A percentile compares a stretch with the other conserved stretches of the same genome.
phyloP scores from a whole-genome alignment of 1,139 yeast genomes.

The Lipomyces yarrowii region DNA sequence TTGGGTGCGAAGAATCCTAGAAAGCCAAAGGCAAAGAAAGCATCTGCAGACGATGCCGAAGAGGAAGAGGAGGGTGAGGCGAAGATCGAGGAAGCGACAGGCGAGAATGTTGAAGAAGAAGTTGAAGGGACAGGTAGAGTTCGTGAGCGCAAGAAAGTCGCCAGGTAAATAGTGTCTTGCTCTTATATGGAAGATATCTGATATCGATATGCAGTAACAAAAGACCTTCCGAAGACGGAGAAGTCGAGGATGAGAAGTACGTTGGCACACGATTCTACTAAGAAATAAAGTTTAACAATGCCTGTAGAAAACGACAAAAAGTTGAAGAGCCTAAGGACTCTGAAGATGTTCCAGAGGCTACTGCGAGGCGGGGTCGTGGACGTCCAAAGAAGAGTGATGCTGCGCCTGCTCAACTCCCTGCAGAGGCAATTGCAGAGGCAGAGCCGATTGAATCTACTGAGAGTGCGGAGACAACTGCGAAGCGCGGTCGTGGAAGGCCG shows the following conservation, averaged over 20 bases:
- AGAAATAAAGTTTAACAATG: background rate
- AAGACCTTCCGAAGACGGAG: background rate
- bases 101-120: constrained; percentile 34
- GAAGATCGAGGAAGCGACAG: constrained; percentile 35
- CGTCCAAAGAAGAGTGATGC: constrained; percentile 16
- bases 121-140: constrained; percentile 4
- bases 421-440: background rate
- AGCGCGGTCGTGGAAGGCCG: constrained; percentile 19
- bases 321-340: background rate
- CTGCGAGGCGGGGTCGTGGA: constrained; percentile 12
- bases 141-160: background rate
- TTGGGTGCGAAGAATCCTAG: constrained; percentile 15
- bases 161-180: background rate
- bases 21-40: constrained; percentile 35
- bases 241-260: background rate
- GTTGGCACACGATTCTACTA: background rate
- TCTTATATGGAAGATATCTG: background rate
- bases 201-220: background rate
- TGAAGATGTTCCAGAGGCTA: background rate
- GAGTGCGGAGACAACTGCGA: background rate
- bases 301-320: background rate
- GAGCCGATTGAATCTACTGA: background rate
- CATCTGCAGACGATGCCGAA: constrained; percentile 52
- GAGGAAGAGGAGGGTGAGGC: constrained; percentile 45
- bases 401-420: background rate